Conservation (phyloP, 768 basidiomycete species). For the Termitomyces sp. region DNA sequence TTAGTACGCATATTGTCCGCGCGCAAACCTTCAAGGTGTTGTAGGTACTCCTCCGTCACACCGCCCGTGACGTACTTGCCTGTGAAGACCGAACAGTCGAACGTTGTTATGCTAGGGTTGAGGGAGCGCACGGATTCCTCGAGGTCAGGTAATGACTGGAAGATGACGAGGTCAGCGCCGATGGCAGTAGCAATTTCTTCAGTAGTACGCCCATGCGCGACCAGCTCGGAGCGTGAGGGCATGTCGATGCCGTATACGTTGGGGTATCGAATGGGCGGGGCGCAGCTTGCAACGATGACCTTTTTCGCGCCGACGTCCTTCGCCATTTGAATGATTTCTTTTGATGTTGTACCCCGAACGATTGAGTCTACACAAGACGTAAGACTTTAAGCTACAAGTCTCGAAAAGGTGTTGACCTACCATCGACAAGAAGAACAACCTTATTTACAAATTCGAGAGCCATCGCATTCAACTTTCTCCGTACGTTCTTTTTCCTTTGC, state of each 20-base stretch:
- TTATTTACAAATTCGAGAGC: conserved; percentile 91
- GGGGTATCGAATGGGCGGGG: conserved; percentile 89
- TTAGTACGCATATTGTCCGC: conserved; percentile 77
- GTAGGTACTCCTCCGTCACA: conserved; percentile 78
- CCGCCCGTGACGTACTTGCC: conserved; percentile 96
- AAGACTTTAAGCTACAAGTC: background rate
- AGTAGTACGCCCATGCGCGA: conserved; percentile 72
- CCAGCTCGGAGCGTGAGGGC: conserved; percentile 92
- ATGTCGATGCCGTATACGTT: conserved; percentile 99
- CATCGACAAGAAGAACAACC: conserved; percentile 93
- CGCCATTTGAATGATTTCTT: conserved; percentile 99
- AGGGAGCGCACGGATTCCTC: conserved; percentile 79
- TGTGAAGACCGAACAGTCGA: conserved; percentile 98
- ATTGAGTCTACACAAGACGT: conserved; percentile 71
- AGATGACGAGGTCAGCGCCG: conserved; percentile 94
- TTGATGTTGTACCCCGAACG: conserved; percentile 96
- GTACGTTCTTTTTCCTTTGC: conserved; percentile 82
- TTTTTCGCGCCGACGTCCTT: conserved; percentile 97
- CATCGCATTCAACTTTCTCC: conserved; percentile 97
- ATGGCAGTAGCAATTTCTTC: conserved; percentile 73
- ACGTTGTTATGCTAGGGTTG: conserved; percentile 68
- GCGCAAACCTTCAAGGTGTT: conserved; percentile 66
- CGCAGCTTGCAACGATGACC: conserved; percentile 94
- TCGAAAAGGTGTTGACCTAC: conserved; percentile 32
- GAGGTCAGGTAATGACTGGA: conserved; percentile 88